Evolutionary conservation across 2,329 filamentous ascomycete species (phyloP), one percentile per base, ranked within the genome.

Genomic region (Chaetomium sp.): DNA sequence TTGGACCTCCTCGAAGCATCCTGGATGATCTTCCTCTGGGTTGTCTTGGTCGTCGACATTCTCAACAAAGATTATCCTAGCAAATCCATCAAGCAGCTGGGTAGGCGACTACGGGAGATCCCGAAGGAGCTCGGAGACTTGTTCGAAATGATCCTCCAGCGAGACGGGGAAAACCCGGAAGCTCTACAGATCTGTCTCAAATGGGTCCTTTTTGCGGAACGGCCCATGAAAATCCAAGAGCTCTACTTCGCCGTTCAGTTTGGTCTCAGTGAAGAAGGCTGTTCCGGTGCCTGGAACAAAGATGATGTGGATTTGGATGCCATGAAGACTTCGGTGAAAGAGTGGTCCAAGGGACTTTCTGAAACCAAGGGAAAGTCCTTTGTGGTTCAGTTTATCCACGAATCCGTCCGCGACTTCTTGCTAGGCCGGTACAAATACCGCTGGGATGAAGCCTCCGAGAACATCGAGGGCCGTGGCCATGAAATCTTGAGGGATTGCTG

Each of bases 361-460:
- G 82, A 85, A 61, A 66, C 79, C 0, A 79, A 73, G 13, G 38
- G 21, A 19, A 66, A 70, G 25, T 2, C 45, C 6, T 0, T 68
- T 70, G 0, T 78, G 0, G 79, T 85, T 0, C 83, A 85, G 64
- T 86, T 85, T 69, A 84, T 85, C 5, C 82, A 85, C 47, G 80
- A 84, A 67, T 82, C 82, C 0, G 80, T 84, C 0, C 70, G 76
- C 0, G 81, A 84, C 10, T 84, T 80, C 54, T 72, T 85, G 0
- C 25, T 82, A 2, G 76, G 76, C 8, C 35, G 16, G 35, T 42
- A 42, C 35, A 42, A 42, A 7, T 13, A 42, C 35, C 35, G 12
- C 35, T 42, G 35, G 35, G 35, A 19, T 42, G 16, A 42, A 4
- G 13, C 35, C 13, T 7, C 35, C 13, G 35, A 42, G 3, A 74